Evolutionary conservation across 768 basidiomycete species (phyloP).

Genomic region (Boletus rex-veris): DNA sequence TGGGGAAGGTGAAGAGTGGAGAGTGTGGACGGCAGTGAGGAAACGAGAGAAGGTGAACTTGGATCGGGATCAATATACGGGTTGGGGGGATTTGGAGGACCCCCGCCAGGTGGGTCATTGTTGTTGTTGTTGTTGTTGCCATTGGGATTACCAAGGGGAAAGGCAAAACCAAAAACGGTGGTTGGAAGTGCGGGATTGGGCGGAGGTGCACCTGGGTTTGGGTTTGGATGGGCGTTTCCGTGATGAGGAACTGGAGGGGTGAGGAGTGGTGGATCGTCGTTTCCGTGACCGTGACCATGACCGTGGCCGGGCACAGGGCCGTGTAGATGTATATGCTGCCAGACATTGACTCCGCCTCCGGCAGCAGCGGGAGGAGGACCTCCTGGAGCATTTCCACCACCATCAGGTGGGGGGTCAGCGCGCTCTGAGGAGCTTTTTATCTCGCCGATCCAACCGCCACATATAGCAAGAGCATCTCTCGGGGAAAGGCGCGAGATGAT

Average conservation of each 20-base stretch:
- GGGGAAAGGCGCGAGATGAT: slow-evolving; percentile 27
- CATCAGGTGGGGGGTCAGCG: background rate
- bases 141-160: slow-evolving; percentile 3
- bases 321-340: slow-evolving; percentile 1
- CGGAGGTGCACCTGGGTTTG: background rate
- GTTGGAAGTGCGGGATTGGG: slow-evolving; percentile 1
- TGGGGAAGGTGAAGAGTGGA: slow-evolving; percentile 21
- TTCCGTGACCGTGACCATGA: background rate
- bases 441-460: slow-evolving; percentile 34
- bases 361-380: background rate
- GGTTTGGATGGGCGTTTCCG: slow-evolving; percentile 1
- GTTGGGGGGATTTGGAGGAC: slow-evolving; percentile 1
- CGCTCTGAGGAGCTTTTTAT: slow-evolving; percentile 26
- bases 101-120: background rate
- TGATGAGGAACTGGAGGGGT: background rate
- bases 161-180: slow-evolving; percentile 8
- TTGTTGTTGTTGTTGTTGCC: background rate
- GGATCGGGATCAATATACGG: slow-evolving; percentile 16
- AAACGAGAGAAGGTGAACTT: slow-evolving; percentile 25
- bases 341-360: background rate
- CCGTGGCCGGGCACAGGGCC: slow-evolving; percentile 1
- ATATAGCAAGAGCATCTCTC: slow-evolving; percentile 29
- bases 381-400: background rate
- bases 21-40: slow-evolving; percentile 37
- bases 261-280: slow-evolving; percentile 17